Base-by-base conservation (phyloP, 192 early-diverging fungal genomes). In the Gamsiella multidivaricata region DNA sequence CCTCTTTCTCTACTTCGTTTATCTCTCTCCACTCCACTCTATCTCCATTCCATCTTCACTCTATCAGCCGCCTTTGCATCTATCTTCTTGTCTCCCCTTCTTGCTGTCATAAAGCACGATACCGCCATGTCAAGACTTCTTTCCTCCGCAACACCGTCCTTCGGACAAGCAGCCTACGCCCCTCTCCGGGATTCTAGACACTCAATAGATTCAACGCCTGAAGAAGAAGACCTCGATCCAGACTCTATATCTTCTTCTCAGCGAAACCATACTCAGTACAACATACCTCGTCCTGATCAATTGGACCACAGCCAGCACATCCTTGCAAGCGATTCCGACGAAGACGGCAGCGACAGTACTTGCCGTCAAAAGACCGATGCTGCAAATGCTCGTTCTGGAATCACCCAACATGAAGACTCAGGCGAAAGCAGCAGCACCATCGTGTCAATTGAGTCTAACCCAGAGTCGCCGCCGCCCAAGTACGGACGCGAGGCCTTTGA, bases 161-260 rank as follows among this genome's bases (percentile, higher is more conserved):
- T 61, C 55, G 42, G 49, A 12, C 74, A 78, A 32, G 53, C 64
- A 17, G 36, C 74, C 0, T 78, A 78, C 54, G 55, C 51, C 9
- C 74, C 74, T 11, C 65, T 78, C 7, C 18, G 37, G 31, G 54
- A 64, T 41, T 58, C 54, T 47, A 45, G 63, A 36, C 47, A 57
- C 20, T 75, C 72, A 0, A 29, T 47, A 59, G 72, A 66, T 28
- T 39, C 50, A 39, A 36, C 42, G 10, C 46, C 49, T 12, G 57
- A 61, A 10, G 74, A 69, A 15, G 74, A 69, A 31, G 74, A 78
- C 28, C 65, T 69, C 54, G 74, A 78, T 41, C 66, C 74, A 45
- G 61, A 69, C 54, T 63, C 74, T 52, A 75, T 60, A 60, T 56
- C 47, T 49, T 39, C 59, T 60, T 41, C 42, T 6, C 29, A 25